phyloP scores from a whole-genome alignment of 140 eudicot species.

The Senecio squalidus region DNA sequence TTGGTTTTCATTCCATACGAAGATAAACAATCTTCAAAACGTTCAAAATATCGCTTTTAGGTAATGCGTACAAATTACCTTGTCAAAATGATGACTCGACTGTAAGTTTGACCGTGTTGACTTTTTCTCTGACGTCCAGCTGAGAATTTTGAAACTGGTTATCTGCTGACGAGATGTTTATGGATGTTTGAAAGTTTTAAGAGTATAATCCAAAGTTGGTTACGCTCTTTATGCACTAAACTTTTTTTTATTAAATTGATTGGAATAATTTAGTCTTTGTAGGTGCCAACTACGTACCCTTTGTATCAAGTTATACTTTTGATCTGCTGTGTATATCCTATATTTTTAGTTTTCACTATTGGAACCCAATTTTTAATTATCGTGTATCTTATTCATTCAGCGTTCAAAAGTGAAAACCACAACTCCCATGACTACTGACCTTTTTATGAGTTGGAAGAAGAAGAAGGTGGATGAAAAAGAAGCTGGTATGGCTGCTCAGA shows the following conservation, averaged over 20 bases:
- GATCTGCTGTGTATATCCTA: background rate
- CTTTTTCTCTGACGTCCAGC: background rate
- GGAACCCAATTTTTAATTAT: background rate
- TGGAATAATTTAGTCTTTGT: background rate
- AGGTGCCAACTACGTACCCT: background rate
- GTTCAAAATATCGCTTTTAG: background rate
- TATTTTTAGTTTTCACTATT: background rate
- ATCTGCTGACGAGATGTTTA: background rate
- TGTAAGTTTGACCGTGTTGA: background rate
- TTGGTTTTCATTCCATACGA: background rate
- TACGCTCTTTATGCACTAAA: slow-evolving; percentile 10
- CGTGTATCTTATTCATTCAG: slow-evolving; percentile 26
- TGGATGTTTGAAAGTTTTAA: too few relatives aligned
- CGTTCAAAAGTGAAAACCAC: slow-evolving; percentile 72
- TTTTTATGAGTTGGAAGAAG: slow-evolving; percentile 78
- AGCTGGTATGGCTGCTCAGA: slow-evolving; percentile 83
- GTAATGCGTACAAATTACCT: background rate
- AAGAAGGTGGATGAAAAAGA: slow-evolving; percentile 81
- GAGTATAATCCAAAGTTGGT: background rate
- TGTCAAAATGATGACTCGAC: background rate
- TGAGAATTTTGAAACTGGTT: background rate
- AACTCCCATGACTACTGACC: slow-evolving; percentile 88
- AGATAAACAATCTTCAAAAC: background rate
- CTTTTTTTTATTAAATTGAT: background rate
- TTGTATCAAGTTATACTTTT: background rate